phyloP scores from a whole-genome alignment of 768 basidiomycete genomes.

The Leccinum arenicola region DNA sequence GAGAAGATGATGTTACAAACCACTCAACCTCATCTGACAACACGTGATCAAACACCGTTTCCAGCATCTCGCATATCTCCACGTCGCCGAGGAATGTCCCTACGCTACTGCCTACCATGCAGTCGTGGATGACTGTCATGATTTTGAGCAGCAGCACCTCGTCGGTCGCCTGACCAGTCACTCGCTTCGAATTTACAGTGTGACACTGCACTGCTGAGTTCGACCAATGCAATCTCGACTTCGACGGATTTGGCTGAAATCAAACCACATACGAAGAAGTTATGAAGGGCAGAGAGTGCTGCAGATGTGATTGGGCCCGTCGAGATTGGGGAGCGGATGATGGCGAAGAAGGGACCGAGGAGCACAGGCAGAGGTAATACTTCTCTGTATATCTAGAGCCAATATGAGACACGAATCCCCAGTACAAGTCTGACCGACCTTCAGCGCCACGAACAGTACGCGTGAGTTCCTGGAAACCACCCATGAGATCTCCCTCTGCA shows the following conservation, averaged over 20 bases:
- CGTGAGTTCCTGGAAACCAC: conserved; percentile 84
- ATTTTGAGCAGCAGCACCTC: conserved; percentile 93
- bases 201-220: conserved; percentile 85
- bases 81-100: conserved; percentile 81
- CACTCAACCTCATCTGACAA: conserved; percentile 94
- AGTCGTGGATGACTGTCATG: conserved; percentile 83
- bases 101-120: conserved; percentile 63
- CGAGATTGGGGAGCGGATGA: conserved; percentile 90
- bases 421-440: conserved; percentile 40
- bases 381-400: conserved; percentile 51
- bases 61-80: conserved; percentile 97
- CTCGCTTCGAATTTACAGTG: conserved; percentile 98
- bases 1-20: conserved; percentile 44
- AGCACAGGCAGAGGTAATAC: conserved; percentile 56
- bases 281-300: conserved; percentile 84
- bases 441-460: conserved; percentile 65
- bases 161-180: conserved; percentile 84
- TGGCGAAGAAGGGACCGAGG: conserved; percentile 85
- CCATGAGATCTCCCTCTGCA: conserved; percentile 83
- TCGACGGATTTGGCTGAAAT: conserved; percentile 55
- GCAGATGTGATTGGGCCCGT: conserved; percentile 98
- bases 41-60: conserved; percentile 94
- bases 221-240: conserved; percentile 67
- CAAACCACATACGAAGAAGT: conserved; percentile 78
- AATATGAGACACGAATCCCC: conserved; percentile 14